A percentile compares a stretch with the other conserved stretches of the same genome.
Evolutionary conservation across 2,329 filamentous ascomycete genomes (phyloP).

Genomic region (Trichoderma koningii): DNA sequence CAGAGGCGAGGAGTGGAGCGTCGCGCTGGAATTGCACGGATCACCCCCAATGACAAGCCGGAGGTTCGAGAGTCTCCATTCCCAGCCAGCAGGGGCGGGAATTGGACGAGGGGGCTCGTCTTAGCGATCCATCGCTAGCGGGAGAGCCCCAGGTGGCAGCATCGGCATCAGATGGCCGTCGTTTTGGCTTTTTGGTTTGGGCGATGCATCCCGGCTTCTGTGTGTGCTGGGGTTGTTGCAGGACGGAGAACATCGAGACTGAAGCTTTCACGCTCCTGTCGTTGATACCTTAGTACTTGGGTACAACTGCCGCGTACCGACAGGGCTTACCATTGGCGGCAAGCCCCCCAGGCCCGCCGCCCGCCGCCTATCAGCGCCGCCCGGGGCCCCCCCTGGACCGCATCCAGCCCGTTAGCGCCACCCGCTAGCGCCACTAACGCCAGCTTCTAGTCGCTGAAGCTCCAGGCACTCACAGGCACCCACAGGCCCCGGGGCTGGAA

Average conservation of each 20-base stretch:
- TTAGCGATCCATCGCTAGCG: too few relatives aligned
- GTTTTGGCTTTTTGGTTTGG: too few relatives aligned
- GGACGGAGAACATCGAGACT: too few relatives aligned
- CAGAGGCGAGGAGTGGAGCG: constrained; percentile 16
- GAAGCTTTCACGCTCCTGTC: too few relatives aligned
- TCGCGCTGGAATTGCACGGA: constrained; percentile 9
- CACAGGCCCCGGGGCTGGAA: too few relatives aligned
- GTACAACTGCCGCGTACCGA: too few relatives aligned
- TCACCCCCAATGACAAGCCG: too few relatives aligned
- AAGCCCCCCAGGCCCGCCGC: background rate
- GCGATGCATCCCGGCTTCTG: too few relatives aligned
- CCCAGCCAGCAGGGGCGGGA: constrained; percentile 14
- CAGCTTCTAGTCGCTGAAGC: background rate
- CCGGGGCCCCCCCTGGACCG: constrained; percentile 1
- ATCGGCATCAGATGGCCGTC: too few relatives aligned
- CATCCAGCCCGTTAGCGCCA: constrained; percentile 15
- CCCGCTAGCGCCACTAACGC: constrained; percentile 1
- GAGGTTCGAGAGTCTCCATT: background rate
- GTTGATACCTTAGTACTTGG: too few relatives aligned
- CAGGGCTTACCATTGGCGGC: background rate
- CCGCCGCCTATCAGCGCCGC: constrained; percentile 13
- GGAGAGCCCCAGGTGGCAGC: too few relatives aligned
- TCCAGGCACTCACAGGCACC: constrained; percentile 7
- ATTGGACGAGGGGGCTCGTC: constrained; percentile 6
- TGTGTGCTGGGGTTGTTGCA: too few relatives aligned